A percentile compares a stretch with the other conserved stretches of the same genome.
phyloP scores from a whole-genome alignment of 805 yeast genomes.

The Pichia gijzeniarum region DNA sequence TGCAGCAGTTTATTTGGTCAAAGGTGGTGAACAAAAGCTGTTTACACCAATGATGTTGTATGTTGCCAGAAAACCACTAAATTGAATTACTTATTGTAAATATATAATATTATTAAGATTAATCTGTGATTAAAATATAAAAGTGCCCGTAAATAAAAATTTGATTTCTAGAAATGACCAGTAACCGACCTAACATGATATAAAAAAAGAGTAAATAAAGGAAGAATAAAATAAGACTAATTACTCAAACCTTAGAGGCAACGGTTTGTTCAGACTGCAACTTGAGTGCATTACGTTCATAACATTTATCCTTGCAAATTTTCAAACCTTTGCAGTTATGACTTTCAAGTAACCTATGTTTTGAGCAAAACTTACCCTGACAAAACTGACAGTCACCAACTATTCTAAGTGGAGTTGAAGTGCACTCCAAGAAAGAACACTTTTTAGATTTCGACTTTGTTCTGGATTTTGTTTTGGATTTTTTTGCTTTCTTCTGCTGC shows the following conservation, averaged over 20 bases:
- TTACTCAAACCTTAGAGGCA: slow-evolving; percentile 50
- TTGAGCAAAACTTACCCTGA: slow-evolving; percentile 78
- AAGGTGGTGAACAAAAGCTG: slow-evolving; percentile 82
- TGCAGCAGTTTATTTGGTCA: slow-evolving; percentile 92
- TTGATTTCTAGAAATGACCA: too few relatives aligned
- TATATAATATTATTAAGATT: neutral
- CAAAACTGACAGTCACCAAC: slow-evolving; percentile 85
- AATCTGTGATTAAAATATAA: neutral
- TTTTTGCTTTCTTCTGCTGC: neutral
- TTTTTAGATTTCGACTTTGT: slow-evolving; percentile 37
- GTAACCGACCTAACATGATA: too few relatives aligned
- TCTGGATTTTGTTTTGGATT: slow-evolving; percentile 20
- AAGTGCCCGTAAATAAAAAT: too few relatives aligned
- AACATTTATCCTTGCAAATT: slow-evolving; percentile 74
- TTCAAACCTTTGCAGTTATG: slow-evolving; percentile 76
- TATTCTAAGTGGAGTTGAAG: slow-evolving; percentile 55
- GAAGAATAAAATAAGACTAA: neutral
- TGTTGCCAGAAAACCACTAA: slow-evolving; percentile 75
- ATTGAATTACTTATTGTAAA: slow-evolving; percentile 9
- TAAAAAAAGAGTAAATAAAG: neutral
- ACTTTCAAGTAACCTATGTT: slow-evolving; percentile 80
- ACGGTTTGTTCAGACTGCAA: slow-evolving; percentile 83
- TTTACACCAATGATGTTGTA: slow-evolving; percentile 98
- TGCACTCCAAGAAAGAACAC: slow-evolving; percentile 54
- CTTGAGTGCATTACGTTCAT: slow-evolving; percentile 77